phyloP scores from a whole-genome alignment of 169 alveolate genomes.

The Besnoitia besnoiti region DNA sequence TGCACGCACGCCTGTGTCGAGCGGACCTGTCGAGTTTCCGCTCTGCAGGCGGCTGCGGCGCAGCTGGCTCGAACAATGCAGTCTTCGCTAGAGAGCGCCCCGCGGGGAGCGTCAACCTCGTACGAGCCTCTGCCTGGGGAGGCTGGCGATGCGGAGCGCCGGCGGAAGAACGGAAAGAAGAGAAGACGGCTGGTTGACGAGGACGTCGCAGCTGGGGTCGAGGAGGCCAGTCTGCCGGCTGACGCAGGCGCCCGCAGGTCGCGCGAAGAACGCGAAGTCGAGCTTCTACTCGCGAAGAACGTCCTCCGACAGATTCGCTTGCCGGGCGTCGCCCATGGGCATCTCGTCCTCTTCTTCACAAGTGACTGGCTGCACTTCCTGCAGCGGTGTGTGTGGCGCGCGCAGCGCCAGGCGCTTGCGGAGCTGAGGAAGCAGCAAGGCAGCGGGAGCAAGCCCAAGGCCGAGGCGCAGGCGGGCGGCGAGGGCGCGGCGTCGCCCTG shows the following conservation, averaged over 20 bases:
- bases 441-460: not conserved
- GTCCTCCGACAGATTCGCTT: slow-evolving; percentile 13
- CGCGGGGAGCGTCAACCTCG: not conserved
- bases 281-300: not conserved
- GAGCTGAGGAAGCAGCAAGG: not conserved
- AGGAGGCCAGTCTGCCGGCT: no score
- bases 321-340: not conserved
- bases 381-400: not conserved
- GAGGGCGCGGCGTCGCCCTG: no score
- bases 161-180: no score
- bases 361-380: not conserved
- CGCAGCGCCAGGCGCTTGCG: not conserved
- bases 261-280: slow-evolving; percentile 30
- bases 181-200: not conserved
- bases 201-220: no score
- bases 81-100: not conserved
- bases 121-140: not conserved
- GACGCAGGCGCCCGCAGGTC: not conserved
- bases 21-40: not conserved
- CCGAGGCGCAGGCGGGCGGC: no score
- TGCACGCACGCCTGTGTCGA: no score
- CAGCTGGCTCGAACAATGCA: not conserved
- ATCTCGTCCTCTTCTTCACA: slow-evolving; percentile 16
- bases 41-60: not conserved
- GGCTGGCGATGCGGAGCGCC: not conserved